Evolutionary conservation across 257 asterid species (phyloP), one percentile per base, ranked within the genome.

Genomic region (Ballota nigra): DNA sequence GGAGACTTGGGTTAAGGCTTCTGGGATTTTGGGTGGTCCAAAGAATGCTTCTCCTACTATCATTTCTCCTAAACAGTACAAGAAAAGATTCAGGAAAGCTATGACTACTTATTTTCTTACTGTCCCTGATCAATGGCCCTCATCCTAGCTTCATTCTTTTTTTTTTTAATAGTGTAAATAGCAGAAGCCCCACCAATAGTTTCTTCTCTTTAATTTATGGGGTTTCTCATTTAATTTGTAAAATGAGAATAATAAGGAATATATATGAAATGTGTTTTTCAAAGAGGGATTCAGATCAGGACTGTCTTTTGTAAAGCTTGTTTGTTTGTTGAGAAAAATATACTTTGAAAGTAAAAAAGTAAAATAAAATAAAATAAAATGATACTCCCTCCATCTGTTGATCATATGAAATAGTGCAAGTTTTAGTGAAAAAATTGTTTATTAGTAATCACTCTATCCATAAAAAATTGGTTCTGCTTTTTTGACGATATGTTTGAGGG

Each of bases 1-100:
- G 85, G 99, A 95, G 92, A 90, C 96, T 26, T 92, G 98, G 97
- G 97, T 90, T 15, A 90, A 92, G 77, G 91, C 97, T 0, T 83
- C 97, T 8, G 99, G 99, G 10, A 90, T 92, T 36, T 89, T 92
- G 8, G 99, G 99, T 47, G 97, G 98, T 10, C 97, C 92, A 2
- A 95, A 77, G 74, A 90, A 90, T 66, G 92, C 89, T 63, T 83
- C 99, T n/a, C 99, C 99, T 16, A 92, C 98, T 0, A 86, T 95
- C 16, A 66, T 95, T 64, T 95, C 97, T n/a, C 99, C 99, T 0
- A 87, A 79, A 65, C 96, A 95, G 72, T 95, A 95, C 86, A 95
- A 92, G 91, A 95, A 86, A 80, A 86, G 97, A 68, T 95, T 95
- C 83, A 90, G 99, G 68, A 95, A 95, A 73, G 98, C 98, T 1